Conservation (phyloP, 371 early-diverging fungal genomes). For the Lichtheimia ornata region DNA sequence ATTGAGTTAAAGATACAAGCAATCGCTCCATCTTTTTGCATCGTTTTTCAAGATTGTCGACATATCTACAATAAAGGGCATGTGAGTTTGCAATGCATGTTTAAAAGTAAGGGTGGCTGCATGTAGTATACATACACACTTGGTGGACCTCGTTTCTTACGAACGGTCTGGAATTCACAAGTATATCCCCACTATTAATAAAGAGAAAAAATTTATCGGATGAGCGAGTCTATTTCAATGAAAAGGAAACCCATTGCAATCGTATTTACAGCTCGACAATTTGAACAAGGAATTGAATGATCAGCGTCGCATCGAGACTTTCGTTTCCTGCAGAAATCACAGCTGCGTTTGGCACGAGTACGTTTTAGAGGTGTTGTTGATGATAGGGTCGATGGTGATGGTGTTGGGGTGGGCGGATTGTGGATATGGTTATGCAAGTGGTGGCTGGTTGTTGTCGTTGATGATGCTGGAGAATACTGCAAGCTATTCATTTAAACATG, state of each 20-base stretch:
- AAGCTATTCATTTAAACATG: conserved; percentile 19
- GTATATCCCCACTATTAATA: conserved; percentile 45
- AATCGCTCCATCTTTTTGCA: conserved; percentile 52
- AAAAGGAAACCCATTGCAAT: not conserved
- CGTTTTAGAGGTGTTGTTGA: conserved; percentile 39
- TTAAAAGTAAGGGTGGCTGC: not conserved
- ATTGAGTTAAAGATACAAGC: conserved; percentile 34
- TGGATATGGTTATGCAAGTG: conserved; percentile 4
- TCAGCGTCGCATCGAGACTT: conserved; percentile 57
- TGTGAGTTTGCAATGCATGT: not conserved
- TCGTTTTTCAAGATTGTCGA: conserved; percentile 44
- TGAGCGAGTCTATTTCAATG: too few relatives aligned
- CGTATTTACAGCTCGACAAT: conserved; percentile 48
- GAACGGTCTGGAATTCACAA: conserved; percentile 47
- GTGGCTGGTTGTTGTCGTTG: not conserved
- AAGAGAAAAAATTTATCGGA: too few relatives aligned
- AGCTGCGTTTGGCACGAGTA: conserved; percentile 54
- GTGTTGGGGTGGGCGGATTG: conserved; percentile 8
- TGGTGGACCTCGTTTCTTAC: conserved; percentile 55
- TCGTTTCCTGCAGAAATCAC: conserved; percentile 54
- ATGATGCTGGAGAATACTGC: conserved; percentile 14
- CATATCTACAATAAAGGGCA: conserved; percentile 29
- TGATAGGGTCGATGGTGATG: conserved; percentile 1
- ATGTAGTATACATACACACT: conserved; percentile 36
- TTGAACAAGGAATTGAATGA: conserved; percentile 47